Evolutionary conservation across 768 basidiomycete species (phyloP).

Genomic region (Glaciozyma martinii): DNA sequence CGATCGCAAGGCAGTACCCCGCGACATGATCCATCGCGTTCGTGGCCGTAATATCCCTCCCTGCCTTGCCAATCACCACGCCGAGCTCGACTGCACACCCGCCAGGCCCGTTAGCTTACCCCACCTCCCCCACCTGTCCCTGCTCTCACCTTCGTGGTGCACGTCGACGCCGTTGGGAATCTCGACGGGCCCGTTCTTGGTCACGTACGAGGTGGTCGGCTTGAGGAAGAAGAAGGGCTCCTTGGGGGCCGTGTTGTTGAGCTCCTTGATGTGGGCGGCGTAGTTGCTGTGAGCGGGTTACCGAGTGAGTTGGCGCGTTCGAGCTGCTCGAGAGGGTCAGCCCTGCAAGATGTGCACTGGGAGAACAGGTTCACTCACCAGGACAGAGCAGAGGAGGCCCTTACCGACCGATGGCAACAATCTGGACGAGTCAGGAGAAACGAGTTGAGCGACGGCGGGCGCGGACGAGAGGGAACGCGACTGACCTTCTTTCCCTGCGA

Average conservation of each 20-base stretch:
- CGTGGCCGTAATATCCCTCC: conserved; percentile 66
- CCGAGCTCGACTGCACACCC: conserved; percentile 74
- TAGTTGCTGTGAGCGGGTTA: conserved; percentile 57
- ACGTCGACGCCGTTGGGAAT: conserved; percentile 73
- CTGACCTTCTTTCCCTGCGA: conserved; percentile 26
- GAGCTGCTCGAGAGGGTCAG: neutral
- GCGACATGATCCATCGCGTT: conserved; percentile 71
- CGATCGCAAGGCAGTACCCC: conserved; percentile 71
- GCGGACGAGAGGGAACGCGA: neutral
- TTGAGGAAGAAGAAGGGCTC: conserved; percentile 99
- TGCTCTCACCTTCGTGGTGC: conserved; percentile 73
- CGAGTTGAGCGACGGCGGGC: neutral
- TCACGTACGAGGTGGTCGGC: conserved; percentile 80
- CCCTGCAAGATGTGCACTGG: neutral
- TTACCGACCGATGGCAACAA: conserved; percentile 1
- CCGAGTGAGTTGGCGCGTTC: neutral
- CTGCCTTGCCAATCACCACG: conserved; percentile 82
- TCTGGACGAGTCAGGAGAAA: neutral
- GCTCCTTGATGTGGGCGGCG: conserved; percentile 50
- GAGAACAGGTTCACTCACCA: no score
- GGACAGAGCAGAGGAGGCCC: neutral
- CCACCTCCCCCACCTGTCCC: neutral
- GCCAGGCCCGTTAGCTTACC: neutral
- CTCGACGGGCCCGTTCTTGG: conserved; percentile 68
- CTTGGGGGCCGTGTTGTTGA: conserved; percentile 76